These are phyloP conservation scores for Tagetes erecta DNA, from an alignment of 129 eudicot species.

Conservation along the genomic window DNA sequence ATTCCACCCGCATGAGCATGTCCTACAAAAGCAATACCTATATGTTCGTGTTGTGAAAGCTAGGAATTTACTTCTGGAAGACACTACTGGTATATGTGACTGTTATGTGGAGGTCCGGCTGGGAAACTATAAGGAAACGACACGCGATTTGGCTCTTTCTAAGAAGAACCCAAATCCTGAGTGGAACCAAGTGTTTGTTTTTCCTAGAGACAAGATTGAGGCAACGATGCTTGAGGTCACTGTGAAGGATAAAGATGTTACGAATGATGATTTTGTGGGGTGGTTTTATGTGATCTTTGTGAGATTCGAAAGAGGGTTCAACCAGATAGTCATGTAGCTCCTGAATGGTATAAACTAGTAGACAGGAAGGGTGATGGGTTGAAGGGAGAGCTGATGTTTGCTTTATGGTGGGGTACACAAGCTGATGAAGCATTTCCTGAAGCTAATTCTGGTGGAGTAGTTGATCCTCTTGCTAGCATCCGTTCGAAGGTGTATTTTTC, in stretches of 20 bases:
- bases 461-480: slow-evolving; percentile 29
- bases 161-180: slow-evolving; percentile 40
- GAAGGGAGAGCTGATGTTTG: slow-evolving; percentile 43
- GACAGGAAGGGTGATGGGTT: slow-evolving; percentile 37
- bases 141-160: slow-evolving; percentile 27
- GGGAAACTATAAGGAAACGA: slow-evolving; percentile 42
- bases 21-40: slow-evolving; percentile 36
- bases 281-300: slow-evolving; percentile 33
- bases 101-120: slow-evolving; percentile 43
- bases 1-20: too few relatives aligned
- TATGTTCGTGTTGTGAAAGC: slow-evolving; percentile 54
- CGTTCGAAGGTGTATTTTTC: slow-evolving; percentile 44
- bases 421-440: slow-evolving; percentile 57
- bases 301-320: slow-evolving; percentile 42
- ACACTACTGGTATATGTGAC: slow-evolving; percentile 38
- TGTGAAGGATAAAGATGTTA: slow-evolving; percentile 34
- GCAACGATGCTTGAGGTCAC: slow-evolving; percentile 40
- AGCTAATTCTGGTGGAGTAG: slow-evolving; percentile 35
- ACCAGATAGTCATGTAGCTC: slow-evolving; percentile 47
- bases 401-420: slow-evolving; percentile 52
- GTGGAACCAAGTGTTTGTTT: slow-evolving; percentile 55
- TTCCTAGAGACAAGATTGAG: slow-evolving; percentile 39
- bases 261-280: slow-evolving; percentile 41
- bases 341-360: slow-evolving; percentile 44
- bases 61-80: slow-evolving; percentile 30